phyloP scores from a whole-genome alignment of 2,329 filamentous ascomycete genomes.

The Colletotrichum liriopes region DNA sequence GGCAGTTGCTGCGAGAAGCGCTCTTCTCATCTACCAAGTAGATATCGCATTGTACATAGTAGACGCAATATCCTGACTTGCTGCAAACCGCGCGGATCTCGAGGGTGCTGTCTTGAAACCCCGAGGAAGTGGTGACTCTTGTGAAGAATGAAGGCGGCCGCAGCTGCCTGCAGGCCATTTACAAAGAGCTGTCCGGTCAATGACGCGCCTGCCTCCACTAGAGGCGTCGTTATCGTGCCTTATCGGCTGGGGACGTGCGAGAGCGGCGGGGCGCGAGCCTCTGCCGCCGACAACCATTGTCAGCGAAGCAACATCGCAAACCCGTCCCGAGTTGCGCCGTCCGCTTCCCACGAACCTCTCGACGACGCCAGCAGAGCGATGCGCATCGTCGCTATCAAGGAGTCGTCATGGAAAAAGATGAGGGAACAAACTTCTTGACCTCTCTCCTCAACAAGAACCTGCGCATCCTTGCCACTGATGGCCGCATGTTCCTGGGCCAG shows the following conservation, averaged over 20 bases:
- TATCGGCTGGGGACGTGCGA: conserved; percentile 35
- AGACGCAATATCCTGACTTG: conserved; percentile 1
- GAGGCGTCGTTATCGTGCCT: conserved; percentile 27
- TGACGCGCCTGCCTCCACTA: conserved; percentile 39
- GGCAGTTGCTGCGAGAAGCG: conserved; percentile 33
- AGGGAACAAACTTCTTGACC: conserved; percentile 70
- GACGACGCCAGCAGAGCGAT: conserved; percentile 12
- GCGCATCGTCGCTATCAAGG: conserved; percentile 12
- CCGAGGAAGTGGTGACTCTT: neutral
- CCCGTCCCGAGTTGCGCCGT: neutral
- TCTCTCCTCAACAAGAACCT: conserved; percentile 85
- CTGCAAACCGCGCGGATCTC: neutral
- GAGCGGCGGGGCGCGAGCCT: conserved; percentile 1
- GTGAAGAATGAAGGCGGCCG: conserved; percentile 26
- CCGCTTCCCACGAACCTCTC: neutral
- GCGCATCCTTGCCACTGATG: conserved; percentile 85
- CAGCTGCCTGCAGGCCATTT: conserved; percentile 27
- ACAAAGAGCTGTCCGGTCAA: conserved; percentile 27
- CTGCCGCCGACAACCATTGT: neutral
- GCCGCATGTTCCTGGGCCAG: conserved; percentile 88
- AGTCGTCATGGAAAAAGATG: conserved; percentile 62
- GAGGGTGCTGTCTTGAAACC: neutral
- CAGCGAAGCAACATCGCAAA: conserved; percentile 1
- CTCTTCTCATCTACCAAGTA: conserved; percentile 38
- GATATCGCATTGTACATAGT: conserved; percentile 30